phyloP scores from a whole-genome alignment of 306 rosid species.

The Aeschynomene evenia region DNA sequence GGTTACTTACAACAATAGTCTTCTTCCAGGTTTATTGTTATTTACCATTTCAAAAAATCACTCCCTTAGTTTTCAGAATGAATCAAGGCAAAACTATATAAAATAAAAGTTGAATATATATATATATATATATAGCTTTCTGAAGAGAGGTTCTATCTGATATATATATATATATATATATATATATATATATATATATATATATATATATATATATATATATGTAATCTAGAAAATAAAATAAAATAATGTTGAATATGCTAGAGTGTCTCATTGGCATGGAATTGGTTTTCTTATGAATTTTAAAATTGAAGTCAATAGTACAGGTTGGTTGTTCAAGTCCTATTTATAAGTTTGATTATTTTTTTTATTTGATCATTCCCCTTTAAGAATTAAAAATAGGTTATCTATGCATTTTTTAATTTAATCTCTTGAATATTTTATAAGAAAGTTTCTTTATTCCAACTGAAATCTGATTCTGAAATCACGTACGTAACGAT shows the following conservation, averaged over 20 bases:
- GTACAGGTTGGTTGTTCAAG: background rate
- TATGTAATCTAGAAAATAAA: background rate
- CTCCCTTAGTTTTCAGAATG: background rate
- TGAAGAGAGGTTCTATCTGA: background rate
- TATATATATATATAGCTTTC: no score
- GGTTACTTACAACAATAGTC: background rate
- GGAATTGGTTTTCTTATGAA: background rate
- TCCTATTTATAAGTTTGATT: no score
- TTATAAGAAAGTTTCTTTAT: background rate
- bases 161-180: no score
- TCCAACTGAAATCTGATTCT: background rate
- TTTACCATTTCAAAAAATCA: background rate
- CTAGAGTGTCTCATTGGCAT: background rate
- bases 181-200: no score
- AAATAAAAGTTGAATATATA: no score
- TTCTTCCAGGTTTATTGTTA: background rate
- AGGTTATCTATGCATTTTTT: background rate
- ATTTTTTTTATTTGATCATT: background rate
- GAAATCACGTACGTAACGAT: background rate
- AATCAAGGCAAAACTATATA: background rate
- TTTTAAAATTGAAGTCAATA: conserved; percentile 4
- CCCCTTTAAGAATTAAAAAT: background rate
- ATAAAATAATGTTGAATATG: background rate
- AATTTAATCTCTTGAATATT: background rate
- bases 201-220: no score